Evolutionary conservation across 352 stramenopile genomes (phyloP).

Genomic region (Phytopythium delawarense): DNA sequence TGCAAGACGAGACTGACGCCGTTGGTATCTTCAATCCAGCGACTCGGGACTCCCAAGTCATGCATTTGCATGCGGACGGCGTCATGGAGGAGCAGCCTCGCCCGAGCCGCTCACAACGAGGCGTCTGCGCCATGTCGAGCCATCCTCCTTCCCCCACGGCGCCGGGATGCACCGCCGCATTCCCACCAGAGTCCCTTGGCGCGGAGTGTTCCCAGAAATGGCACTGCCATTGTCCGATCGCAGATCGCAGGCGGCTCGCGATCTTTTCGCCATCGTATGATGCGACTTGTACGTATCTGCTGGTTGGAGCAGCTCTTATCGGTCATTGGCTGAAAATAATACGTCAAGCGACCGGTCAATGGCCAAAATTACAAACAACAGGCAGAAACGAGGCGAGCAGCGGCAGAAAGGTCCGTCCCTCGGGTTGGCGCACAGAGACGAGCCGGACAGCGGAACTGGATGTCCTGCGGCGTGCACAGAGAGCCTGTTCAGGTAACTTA

Average conservation of each 20-base stretch:
- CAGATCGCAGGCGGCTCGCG: slow-evolving; percentile 3
- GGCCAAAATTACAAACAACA: slow-evolving; percentile 3
- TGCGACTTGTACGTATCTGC: no score
- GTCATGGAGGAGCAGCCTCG: background rate
- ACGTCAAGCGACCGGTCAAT: background rate
- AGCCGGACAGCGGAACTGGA: slow-evolving; percentile 8
- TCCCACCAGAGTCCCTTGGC: background rate
- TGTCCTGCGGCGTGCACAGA: background rate
- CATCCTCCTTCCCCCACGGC: background rate
- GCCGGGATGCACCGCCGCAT: background rate
- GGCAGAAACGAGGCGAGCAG: background rate
- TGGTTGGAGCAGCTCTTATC: background rate
- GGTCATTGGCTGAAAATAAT: slow-evolving; percentile 2
- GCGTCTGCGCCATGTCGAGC: slow-evolving; percentile 6
- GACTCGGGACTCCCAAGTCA: no score
- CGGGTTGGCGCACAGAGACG: slow-evolving; percentile 1
- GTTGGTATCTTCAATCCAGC: background rate
- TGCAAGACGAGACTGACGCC: background rate
- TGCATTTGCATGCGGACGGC: no score
- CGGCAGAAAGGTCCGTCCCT: slow-evolving; percentile 8
- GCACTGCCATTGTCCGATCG: slow-evolving; percentile 20
- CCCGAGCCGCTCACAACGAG: background rate
- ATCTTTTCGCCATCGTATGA: background rate
- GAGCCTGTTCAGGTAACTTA: background rate
- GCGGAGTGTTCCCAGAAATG: slow-evolving; percentile 8